Evolutionary conservation across 768 basidiomycete species (phyloP).

Genomic region (Tricholomella constricta): DNA sequence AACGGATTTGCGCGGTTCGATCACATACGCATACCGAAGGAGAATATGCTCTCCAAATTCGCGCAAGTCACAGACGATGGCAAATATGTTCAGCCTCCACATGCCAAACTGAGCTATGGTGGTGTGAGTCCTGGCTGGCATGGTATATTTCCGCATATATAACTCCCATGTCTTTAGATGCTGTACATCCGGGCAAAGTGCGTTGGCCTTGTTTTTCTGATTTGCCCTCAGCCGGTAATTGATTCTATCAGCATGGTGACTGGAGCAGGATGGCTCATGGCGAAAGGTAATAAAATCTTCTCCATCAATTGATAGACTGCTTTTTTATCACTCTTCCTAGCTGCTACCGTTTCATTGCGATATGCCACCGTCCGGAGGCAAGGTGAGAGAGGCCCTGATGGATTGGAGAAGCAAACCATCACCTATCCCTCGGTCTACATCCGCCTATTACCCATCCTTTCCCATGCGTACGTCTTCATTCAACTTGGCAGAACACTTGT

Average conservation of each 20-base stretch:
- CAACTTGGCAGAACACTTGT: slow-evolving; percentile 63
- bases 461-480: slow-evolving; percentile 70
- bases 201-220: slow-evolving; percentile 19
- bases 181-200: slow-evolving; percentile 70
- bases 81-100: slow-evolving; percentile 64
- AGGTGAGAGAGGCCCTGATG: slow-evolving; percentile 50
- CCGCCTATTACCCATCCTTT: slow-evolving; percentile 70
- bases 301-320: neutral
- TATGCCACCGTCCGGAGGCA: slow-evolving; percentile 76
- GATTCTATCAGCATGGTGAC: slow-evolving; percentile 58
- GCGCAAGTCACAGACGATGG: slow-evolving; percentile 69
- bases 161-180: slow-evolving; percentile 48
- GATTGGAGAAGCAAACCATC: slow-evolving; percentile 68
- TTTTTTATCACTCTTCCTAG: neutral
- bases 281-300: slow-evolving; percentile 48
- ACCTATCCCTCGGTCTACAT: slow-evolving; percentile 73
- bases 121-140: slow-evolving; percentile 51
- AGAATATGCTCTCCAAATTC: slow-evolving; percentile 75
- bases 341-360: slow-evolving; percentile 58
- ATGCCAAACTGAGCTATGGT: slow-evolving; percentile 74
- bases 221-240: neutral
- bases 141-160: neutral
- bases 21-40: slow-evolving; percentile 65
- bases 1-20: slow-evolving; percentile 72
- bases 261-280: slow-evolving; percentile 61